A percentile compares a stretch with the other conserved stretches of the same genome.
These are phyloP conservation scores for Cymbopogon flexuosus DNA, from an alignment of 202 grass and related monocot species.

Conservation along the genomic window DNA sequence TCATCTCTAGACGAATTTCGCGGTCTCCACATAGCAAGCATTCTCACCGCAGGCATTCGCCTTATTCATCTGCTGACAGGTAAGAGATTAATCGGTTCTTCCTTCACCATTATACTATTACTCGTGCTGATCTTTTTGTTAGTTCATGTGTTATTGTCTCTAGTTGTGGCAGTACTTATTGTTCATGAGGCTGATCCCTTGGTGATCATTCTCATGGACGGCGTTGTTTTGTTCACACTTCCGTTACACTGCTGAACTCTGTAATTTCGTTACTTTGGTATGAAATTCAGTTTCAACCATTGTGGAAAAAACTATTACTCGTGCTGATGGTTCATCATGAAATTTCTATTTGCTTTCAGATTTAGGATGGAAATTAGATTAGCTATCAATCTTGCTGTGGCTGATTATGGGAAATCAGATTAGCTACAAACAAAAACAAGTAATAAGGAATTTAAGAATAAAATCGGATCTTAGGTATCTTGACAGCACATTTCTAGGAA, in stretches of 20 bases:
- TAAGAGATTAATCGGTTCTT: constrained; percentile 52
- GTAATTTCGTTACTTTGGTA: too few species aligned
- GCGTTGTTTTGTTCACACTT: too few species aligned
- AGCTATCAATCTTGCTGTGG: not conserved
- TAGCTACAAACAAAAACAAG: constrained; percentile 2
- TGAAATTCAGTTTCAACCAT: too few species aligned
- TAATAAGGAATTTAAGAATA: not conserved
- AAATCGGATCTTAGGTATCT: not conserved
- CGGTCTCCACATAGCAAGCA: constrained; percentile 99
- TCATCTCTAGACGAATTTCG: constrained; percentile 99
- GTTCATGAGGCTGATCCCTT: too few species aligned
- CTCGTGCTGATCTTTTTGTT: not conserved
- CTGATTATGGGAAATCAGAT: constrained; percentile 14
- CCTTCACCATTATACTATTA: constrained; percentile 34
- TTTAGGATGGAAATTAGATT: constrained; percentile 2
- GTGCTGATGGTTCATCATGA: constrained; percentile 34
- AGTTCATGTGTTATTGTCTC: too few species aligned
- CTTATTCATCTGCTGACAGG: constrained; percentile 80
- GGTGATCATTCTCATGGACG: too few species aligned
- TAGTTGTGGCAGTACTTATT: too few species aligned
- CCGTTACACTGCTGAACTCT: too few species aligned
- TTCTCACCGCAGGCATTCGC: constrained; percentile 94
- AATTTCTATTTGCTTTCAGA: constrained; percentile 9
- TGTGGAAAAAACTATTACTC: not conserved
- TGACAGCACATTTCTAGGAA: not conserved